Evolutionary conservation across 768 basidiomycete genomes (phyloP).

Genomic region (Xerocomus spinulosus): DNA sequence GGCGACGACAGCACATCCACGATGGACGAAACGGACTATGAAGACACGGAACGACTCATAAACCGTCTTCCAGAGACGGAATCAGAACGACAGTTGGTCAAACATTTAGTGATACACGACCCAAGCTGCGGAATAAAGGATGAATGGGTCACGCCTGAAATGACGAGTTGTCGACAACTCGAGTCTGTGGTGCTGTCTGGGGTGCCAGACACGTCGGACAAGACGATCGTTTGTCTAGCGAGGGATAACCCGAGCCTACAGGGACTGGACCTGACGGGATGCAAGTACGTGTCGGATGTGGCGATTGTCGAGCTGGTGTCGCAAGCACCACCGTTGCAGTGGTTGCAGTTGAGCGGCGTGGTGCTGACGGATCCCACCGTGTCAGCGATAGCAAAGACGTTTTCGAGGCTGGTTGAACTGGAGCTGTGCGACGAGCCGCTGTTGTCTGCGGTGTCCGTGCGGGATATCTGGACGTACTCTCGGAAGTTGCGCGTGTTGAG

Average conservation of each 20-base stretch:
- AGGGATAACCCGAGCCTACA: constrained; percentile 60
- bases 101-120: constrained; percentile 53
- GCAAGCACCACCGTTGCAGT: constrained; percentile 62
- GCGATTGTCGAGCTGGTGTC: constrained; percentile 68
- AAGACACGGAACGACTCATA: constrained; percentile 56
- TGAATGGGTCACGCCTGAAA: constrained; percentile 52
- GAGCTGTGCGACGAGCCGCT: constrained; percentile 69
- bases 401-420: constrained; percentile 75
- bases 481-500: constrained; percentile 72
- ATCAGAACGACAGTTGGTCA: constrained; percentile 56
- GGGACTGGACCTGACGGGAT: constrained; percentile 73
- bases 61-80: constrained; percentile 56
- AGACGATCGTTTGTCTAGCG: constrained; percentile 61
- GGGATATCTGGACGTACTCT: constrained; percentile 79
- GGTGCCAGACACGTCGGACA: constrained; percentile 64
- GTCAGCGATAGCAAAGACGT: constrained; percentile 66
- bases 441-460: constrained; percentile 63
- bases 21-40: constrained; percentile 28
- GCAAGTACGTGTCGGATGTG: constrained; percentile 71
- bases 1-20: not conserved
- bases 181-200: constrained; percentile 66
- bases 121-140: constrained; percentile 44
- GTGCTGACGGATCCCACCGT: constrained; percentile 60
- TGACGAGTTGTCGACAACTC: constrained; percentile 59
- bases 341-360: constrained; percentile 67